These are phyloP conservation scores for Viola pubescens DNA, from an alignment of 441 rosid genomes.

Conservation along the genomic window DNA sequence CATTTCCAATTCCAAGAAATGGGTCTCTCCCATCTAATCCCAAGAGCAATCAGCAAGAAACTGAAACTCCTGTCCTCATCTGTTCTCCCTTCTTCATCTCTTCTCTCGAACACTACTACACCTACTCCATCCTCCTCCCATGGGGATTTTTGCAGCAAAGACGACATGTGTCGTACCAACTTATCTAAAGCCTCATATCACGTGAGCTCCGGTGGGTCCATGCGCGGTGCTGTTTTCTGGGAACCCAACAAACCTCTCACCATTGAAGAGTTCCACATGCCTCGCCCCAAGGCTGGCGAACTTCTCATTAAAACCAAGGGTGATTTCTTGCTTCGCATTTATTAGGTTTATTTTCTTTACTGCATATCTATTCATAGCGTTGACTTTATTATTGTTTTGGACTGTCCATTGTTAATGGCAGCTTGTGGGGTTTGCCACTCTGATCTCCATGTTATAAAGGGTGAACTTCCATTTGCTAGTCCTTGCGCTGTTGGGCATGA, in stretches of 20 bases:
- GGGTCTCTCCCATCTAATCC: slow-evolving; percentile 9
- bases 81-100: neutral
- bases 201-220: slow-evolving; percentile 64
- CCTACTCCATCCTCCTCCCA: neutral
- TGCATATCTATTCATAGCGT: neutral
- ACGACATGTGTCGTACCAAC: neutral
- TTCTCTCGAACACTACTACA: neutral
- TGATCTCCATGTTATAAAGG: slow-evolving; percentile 95
- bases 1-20: slow-evolving; percentile 1
- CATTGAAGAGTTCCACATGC: slow-evolving; percentile 78
- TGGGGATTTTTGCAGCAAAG: neutral
- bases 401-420: slow-evolving; percentile 18
- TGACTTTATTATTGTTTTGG: neutral
- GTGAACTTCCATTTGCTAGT: slow-evolving; percentile 78
- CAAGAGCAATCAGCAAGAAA: slow-evolving; percentile 4
- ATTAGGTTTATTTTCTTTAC: neutral
- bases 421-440: slow-evolving; percentile 99
- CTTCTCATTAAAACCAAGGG: slow-evolving; percentile 87
- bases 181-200: slow-evolving; percentile 36
- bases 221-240: slow-evolving; percentile 82
- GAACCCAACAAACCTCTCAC: slow-evolving; percentile 74
- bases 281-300: slow-evolving; percentile 83
- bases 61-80: neutral
- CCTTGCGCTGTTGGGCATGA: slow-evolving; percentile 95
- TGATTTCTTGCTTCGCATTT: slow-evolving; percentile 2